Percentiles rank a stretch among this genome's conserved stretches.
Evolutionary conservation across 2,329 filamentous ascomycete species (phyloP).

Genomic region (Colletotrichum higginsianum): DNA sequence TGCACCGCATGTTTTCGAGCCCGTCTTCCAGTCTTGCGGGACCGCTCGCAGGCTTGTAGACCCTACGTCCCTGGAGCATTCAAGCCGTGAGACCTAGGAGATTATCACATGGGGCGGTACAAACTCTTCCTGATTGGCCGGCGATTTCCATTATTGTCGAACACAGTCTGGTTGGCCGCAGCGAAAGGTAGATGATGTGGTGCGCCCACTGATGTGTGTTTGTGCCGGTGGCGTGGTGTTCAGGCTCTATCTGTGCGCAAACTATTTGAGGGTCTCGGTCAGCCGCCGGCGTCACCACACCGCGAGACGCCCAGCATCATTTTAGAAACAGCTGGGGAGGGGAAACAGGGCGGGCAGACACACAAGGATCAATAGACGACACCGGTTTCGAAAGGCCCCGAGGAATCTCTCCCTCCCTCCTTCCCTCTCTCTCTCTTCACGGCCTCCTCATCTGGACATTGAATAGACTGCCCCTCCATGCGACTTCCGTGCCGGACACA

Average conservation of each 20-base stretch:
- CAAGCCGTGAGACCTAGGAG: not conserved
- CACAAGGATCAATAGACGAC: conserved; percentile 2
- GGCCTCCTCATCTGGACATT: too few species aligned
- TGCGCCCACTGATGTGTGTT: not conserved
- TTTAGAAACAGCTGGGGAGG: not conserved
- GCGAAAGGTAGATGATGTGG: conserved; percentile 8
- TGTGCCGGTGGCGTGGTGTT: not conserved
- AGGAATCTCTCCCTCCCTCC: not conserved
- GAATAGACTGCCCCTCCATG: too few species aligned
- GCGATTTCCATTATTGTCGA: not conserved
- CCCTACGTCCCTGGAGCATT: not conserved
- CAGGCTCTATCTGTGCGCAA: conserved; percentile 20
- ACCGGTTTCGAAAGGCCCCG: conserved; percentile 19
- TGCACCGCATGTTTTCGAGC: not conserved
- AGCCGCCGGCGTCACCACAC: not conserved
- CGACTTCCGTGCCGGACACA: conserved; percentile 2
- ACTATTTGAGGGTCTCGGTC: conserved; percentile 19
- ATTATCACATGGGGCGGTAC: not conserved
- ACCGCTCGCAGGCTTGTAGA: not conserved
- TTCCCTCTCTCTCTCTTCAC: not conserved
- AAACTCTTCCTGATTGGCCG: not conserved
- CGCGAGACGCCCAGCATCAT: not conserved
- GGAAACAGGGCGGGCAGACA: conserved; percentile 3
- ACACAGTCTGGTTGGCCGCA: not conserved
- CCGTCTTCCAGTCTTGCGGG: not conserved